A percentile compares a stretch with the other conserved stretches of the same genome.
Evolutionary conservation across 2,329 filamentous ascomycete species (phyloP).

Genomic region (Macrophomina phaseolina): DNA sequence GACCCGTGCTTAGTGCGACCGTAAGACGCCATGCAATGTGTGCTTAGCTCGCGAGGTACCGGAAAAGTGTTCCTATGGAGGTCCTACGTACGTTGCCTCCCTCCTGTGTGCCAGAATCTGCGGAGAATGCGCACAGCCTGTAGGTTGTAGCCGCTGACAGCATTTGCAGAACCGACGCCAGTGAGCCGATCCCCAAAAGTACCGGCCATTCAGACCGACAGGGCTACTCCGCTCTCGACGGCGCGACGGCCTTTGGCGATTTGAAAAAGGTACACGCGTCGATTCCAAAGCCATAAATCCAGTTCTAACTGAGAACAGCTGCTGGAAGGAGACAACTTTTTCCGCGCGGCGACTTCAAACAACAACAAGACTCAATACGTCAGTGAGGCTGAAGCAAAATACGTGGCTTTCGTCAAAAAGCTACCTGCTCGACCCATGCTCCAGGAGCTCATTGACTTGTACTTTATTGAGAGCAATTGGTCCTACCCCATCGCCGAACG

Average conservation of each 20-base stretch:
- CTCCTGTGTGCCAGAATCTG: not conserved
- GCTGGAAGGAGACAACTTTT: conserved; percentile 17
- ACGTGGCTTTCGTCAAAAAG: conserved; percentile 1
- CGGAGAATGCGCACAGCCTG: no score
- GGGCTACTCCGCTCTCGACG: conserved; percentile 6
- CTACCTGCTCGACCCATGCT: not conserved
- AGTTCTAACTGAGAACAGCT: not conserved
- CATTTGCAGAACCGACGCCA: not conserved
- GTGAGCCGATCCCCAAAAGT: not conserved
- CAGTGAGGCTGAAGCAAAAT: conserved; percentile 8
- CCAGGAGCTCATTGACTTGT: conserved; percentile 1
- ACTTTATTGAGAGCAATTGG: conserved; percentile 19
- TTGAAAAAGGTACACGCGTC: not conserved
- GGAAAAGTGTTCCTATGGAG: conserved; percentile 11
- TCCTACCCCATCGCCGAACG: conserved; percentile 5
- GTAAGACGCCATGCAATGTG: conserved; percentile 15
- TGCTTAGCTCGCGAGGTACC: conserved; percentile 13
- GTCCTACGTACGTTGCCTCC: not conserved
- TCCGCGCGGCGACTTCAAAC: conserved; percentile 11
- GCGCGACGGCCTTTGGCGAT: not conserved
- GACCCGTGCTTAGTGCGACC: conserved; percentile 6
- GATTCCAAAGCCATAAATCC: not conserved
- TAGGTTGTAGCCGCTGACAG: no score
- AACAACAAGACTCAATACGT: not conserved
- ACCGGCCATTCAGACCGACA: not conserved